A percentile compares a stretch with the other conserved stretches of the same genome.
Evolutionary conservation across 2,329 filamentous ascomycete genomes (phyloP).

Genomic region (Fonsecaea multimorphosa): DNA sequence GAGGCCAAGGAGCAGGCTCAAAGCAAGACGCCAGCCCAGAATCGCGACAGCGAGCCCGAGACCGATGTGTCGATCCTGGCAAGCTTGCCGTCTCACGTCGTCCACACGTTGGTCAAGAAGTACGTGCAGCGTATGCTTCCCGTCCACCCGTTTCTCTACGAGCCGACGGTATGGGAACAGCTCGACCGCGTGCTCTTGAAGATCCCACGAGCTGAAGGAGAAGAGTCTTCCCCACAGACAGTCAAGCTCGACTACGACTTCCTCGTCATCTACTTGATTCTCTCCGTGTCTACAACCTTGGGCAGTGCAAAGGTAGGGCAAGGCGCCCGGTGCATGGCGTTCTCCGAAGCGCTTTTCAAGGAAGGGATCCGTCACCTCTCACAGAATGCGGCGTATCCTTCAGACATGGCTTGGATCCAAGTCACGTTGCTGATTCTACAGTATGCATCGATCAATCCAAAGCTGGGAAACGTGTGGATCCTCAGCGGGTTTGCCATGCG

Average conservation of each 20-base stretch:
- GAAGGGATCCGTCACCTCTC: constrained; percentile 40
- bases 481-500: constrained; percentile 31
- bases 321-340: constrained; percentile 38
- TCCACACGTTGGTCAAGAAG: constrained; percentile 38
- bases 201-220: constrained; percentile 6
- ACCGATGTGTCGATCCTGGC: constrained; percentile 10
- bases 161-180: constrained; percentile 32
- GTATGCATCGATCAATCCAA: constrained; percentile 34
- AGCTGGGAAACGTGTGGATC: constrained; percentile 32
- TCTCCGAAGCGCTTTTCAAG: constrained; percentile 39
- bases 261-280: constrained; percentile 39
- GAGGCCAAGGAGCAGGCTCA: constrained; percentile 4
- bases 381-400: constrained; percentile 31
- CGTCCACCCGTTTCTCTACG: constrained; percentile 36
- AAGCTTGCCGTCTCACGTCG: constrained; percentile 25
- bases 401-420: constrained; percentile 29
- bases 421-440: constrained; percentile 30
- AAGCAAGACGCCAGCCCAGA: constrained; percentile 4
- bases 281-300: constrained; percentile 41
- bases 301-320: constrained; percentile 40
- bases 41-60: neutral
- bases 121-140: constrained; percentile 39
- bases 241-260: constrained; percentile 37
- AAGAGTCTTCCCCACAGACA: constrained; percentile 4
- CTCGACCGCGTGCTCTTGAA: constrained; percentile 28